A percentile compares a stretch with the other conserved stretches of the same genome.
These are phyloP conservation scores for Linnemannia exigua DNA, from an alignment of 192 early-diverging fungal genomes.

Conservation along the genomic window DNA sequence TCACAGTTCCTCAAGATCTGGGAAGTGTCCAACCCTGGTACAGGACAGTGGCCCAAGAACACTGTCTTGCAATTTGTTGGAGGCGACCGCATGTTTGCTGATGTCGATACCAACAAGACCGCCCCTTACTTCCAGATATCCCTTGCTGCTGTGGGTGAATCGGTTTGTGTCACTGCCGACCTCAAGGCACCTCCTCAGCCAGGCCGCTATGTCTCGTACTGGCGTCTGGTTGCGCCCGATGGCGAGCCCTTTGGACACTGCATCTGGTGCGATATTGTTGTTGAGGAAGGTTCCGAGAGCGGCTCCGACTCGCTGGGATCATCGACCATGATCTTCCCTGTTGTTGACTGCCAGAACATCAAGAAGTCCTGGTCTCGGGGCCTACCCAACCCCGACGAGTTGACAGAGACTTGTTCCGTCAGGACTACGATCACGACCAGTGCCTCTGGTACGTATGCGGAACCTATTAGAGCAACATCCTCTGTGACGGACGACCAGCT, in stretches of 20 bases:
- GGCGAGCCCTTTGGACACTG: constrained; percentile 76
- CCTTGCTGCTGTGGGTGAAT: constrained; percentile 64
- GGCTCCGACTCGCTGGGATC: constrained; percentile 55
- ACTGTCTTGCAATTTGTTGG: constrained; percentile 68
- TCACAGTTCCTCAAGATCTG: constrained; percentile 79
- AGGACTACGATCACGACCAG: neutral
- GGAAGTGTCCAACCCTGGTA: constrained; percentile 75
- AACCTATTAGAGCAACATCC: neutral
- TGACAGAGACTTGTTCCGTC: constrained; percentile 12
- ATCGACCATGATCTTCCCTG: constrained; percentile 62
- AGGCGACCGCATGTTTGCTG: constrained; percentile 67
- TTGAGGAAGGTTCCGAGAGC: constrained; percentile 62
- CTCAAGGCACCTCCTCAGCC: constrained; percentile 71
- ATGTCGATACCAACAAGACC: constrained; percentile 41
- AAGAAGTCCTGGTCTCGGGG: constrained; percentile 15
- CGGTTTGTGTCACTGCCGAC: constrained; percentile 71
- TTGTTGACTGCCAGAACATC: constrained; percentile 45
- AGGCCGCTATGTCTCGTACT: constrained; percentile 73
- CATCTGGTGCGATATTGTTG: constrained; percentile 76
- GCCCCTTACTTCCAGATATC: constrained; percentile 58
- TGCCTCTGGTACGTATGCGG: neutral
- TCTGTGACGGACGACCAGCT: constrained; percentile 38
- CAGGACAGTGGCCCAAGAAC: constrained; percentile 70
- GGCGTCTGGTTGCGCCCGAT: constrained; percentile 69
- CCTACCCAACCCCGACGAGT: neutral